Percentiles rank a stretch among this genome's conserved stretches.
Conservation (phyloP, 768 basidiomycete species). For the Panus rudis region DNA sequence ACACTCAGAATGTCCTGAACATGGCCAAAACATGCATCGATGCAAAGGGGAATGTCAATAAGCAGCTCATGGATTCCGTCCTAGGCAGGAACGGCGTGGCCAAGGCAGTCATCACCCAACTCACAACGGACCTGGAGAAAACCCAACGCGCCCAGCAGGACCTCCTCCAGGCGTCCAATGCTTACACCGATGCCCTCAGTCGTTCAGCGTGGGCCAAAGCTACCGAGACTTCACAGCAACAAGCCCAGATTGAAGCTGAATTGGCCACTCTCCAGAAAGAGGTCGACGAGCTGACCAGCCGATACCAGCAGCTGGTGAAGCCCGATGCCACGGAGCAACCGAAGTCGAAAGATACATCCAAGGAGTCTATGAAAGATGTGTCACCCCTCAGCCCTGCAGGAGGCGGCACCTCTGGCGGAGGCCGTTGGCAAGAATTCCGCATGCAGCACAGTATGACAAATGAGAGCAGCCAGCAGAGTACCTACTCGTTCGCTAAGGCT, state of each 20-base stretch:
- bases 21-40: constrained; percentile 20
- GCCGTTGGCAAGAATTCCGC: background rate
- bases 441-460: background rate
- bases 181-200: background rate
- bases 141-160: background rate
- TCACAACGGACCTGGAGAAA: background rate
- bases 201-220: background rate
- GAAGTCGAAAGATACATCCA: background rate
- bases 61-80: background rate
- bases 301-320: background rate
- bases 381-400: background rate
- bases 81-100: background rate
- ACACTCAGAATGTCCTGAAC: constrained; percentile 18
- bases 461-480: background rate
- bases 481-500: background rate
- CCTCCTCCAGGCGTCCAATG: background rate
- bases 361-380: background rate
- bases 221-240: background rate
- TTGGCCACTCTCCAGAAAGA: background rate
- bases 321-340: background rate
- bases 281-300: background rate
- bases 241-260: background rate
- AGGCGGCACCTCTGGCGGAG: background rate
- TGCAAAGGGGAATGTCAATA: background rate
- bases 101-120: background rate